Base-by-base conservation (phyloP, 768 basidiomycete species). In the Psilocybe cubensis region DNA sequence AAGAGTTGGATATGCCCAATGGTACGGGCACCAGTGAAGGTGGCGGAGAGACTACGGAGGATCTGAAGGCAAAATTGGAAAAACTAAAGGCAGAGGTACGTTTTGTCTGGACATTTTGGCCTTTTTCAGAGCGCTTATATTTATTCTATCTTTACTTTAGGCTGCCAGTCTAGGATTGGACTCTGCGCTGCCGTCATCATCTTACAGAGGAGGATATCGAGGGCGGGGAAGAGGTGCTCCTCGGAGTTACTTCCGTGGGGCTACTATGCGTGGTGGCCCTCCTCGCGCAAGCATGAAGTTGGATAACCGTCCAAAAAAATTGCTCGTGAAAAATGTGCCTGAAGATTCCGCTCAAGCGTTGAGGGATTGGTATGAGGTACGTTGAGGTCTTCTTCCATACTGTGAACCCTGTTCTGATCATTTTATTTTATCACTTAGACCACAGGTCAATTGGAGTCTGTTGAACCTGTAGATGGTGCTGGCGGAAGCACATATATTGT, bases 261-360 rank as follows among this genome's bases (percentile, higher is more conserved):
- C 62, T 4, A 79, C 77, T 8, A 77, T 82, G 61, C 84, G 91
- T 43, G 90, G 91, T 55, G 86, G 84, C 2, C 80, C 83, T 44
- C 79, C 86, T 9, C 82, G 88, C 40, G 76, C 79, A 9, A 93
- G 87, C 65, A 90, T 96, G 89, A 91, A 91, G 67, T 83, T 97
- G 25, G 94, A 97, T 71, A 94, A 95, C 66, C 85, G 94, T 17
- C 91, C 94, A 9, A 90, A 87, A 75, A 88, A 84, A 71, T 74
- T 97, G 21, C 72, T 89, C 20, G 76, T 97, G 25, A 88, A 91
- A 66, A 91, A 88, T 33, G 83, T 83, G 8, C 72, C 68, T 17
- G 72, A 77, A 31, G 79, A 81, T 18, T 76, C 76, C 27, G 59
- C 85, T 28, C 84, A 87, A 59, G 79, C 83, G 5, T 74, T 95